Percentiles rank a stretch among this genome's conserved stretches.
Evolutionary conservation across 768 basidiomycete genomes (phyloP).

Genomic region (Amanita thiersii): DNA sequence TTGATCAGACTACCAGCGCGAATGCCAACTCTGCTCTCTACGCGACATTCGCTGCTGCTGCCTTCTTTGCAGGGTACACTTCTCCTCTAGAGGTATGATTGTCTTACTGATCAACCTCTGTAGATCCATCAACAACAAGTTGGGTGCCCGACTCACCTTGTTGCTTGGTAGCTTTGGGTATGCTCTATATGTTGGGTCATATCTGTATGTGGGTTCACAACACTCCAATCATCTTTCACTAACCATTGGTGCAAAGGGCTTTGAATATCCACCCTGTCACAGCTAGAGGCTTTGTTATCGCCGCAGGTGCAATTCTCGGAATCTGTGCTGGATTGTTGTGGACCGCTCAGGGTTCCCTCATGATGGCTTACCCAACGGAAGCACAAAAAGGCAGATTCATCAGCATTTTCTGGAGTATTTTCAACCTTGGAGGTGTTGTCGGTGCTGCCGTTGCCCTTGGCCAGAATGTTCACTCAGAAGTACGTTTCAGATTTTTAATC

Average conservation of each 20-base stretch:
- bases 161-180: constrained; percentile 73
- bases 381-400: constrained; percentile 70
- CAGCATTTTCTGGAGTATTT: constrained; percentile 77
- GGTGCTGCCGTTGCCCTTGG: constrained; percentile 71
- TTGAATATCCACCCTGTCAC: constrained; percentile 58
- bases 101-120: background rate
- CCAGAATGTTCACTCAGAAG: constrained; percentile 54
- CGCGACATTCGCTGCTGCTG: constrained; percentile 48
- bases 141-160: constrained; percentile 69
- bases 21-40: constrained; percentile 54
- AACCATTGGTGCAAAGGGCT: constrained; percentile 32
- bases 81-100: background rate
- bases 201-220: constrained; percentile 40
- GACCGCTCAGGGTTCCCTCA: constrained; percentile 81
- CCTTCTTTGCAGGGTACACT: constrained; percentile 67
- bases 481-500: background rate
- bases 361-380: constrained; percentile 81
- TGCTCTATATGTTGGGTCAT: constrained; percentile 65
- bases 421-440: constrained; percentile 76
- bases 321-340: constrained; percentile 66
- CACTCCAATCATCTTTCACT: too few relatives aligned
- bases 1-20: constrained; percentile 42
- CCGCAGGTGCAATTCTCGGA: constrained; percentile 65
- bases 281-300: constrained; percentile 58
- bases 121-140: constrained; percentile 53